Evolutionary conservation across 805 yeast species (phyloP).

Genomic region (Candida koratica): DNA sequence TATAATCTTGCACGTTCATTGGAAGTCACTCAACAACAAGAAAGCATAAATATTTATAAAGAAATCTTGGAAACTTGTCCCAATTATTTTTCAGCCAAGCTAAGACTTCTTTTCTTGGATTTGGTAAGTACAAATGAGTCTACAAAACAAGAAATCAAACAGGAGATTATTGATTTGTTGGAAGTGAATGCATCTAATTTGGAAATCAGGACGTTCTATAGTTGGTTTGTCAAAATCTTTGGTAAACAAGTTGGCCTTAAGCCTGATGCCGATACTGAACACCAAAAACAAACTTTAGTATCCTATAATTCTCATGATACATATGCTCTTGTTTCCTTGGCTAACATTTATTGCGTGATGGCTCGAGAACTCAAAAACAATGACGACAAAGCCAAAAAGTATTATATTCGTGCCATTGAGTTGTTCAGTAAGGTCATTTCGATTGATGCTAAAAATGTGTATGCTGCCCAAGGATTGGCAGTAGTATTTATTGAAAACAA

Average conservation of each 20-base stretch:
- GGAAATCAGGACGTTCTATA: constrained; percentile 86
- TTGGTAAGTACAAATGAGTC: constrained; percentile 39
- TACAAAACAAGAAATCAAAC: constrained; percentile 44
- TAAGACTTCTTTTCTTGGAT: constrained; percentile 64
- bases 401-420: constrained; percentile 87
- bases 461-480: constrained; percentile 97
- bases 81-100: constrained; percentile 66
- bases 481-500: constrained; percentile 85
- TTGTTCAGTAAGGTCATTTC: constrained; percentile 83
- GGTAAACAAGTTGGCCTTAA: constrained; percentile 48
- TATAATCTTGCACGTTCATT: constrained; percentile 77
- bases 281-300: constrained; percentile 80
- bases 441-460: constrained; percentile 79
- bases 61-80: constrained; percentile 60
- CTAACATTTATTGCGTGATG: constrained; percentile 76
- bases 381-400: constrained; percentile 56
- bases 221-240: constrained; percentile 75
- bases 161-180: constrained; percentile 55
- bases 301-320: constrained; percentile 82
- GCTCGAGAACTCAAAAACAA: constrained; percentile 67
- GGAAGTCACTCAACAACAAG: constrained; percentile 45
- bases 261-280: constrained; percentile 64
- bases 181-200: constrained; percentile 54
- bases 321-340: constrained; percentile 85
- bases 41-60: constrained; percentile 48